These are phyloP conservation scores for Venturiaceae sp. DNA, from an alignment of 2,329 filamentous ascomycete genomes.

Conservation along the genomic window DNA sequence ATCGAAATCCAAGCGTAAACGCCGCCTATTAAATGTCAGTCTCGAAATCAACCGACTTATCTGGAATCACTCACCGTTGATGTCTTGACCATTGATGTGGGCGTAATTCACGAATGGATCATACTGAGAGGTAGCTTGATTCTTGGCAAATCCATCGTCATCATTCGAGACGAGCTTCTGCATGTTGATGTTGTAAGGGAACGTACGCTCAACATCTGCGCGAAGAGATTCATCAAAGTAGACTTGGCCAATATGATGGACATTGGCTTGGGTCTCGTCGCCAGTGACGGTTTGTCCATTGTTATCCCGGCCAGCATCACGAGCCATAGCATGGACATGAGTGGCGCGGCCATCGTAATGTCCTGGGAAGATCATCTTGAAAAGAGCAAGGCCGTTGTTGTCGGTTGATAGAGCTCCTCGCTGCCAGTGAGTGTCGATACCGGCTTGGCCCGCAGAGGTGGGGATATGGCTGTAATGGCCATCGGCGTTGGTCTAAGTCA, in stretches of 20 bases:
- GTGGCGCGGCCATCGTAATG: slow-evolving; percentile 30
- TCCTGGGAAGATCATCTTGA: slow-evolving; percentile 34
- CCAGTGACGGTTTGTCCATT: background rate
- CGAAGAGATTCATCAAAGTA: slow-evolving; percentile 55
- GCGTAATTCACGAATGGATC: slow-evolving; percentile 3
- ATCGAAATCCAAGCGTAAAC: slow-evolving; percentile 1
- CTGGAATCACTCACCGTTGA: background rate
- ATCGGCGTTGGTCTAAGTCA: slow-evolving; percentile 20
- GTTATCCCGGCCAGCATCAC: slow-evolving; percentile 6
- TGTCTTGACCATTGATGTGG: background rate
- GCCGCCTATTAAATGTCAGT: background rate
- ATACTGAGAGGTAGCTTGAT: background rate
- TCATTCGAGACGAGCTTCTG: slow-evolving; percentile 39
- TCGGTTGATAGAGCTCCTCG: slow-evolving; percentile 35
- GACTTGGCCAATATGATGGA: slow-evolving; percentile 53
- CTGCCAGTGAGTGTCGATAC: slow-evolving; percentile 22
- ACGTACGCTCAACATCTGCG: slow-evolving; percentile 35
- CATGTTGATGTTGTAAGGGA: slow-evolving; percentile 35
- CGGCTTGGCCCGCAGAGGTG: slow-evolving; percentile 21
- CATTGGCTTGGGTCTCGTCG: slow-evolving; percentile 21
- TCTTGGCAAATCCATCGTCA: slow-evolving; percentile 27
- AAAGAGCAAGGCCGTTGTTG: slow-evolving; percentile 29
- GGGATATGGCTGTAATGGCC: slow-evolving; percentile 38
- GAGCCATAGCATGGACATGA: slow-evolving; percentile 8
- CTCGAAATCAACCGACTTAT: background rate